Conservation (phyloP, 2,329 filamentous ascomycete species). For the Massarina eburnea region DNA sequence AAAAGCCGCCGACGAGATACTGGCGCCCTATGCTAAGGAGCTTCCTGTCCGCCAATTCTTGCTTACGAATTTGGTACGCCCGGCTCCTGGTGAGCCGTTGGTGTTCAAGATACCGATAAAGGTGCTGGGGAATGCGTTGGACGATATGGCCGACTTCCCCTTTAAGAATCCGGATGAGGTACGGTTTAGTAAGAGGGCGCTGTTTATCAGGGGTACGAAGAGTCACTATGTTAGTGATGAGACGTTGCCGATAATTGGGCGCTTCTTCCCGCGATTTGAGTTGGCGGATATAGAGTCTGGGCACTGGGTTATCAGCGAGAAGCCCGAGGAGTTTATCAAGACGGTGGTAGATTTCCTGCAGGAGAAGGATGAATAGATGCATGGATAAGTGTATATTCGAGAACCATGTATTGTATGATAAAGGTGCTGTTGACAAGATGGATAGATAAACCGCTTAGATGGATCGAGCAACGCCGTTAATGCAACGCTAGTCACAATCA, state of each 20-base stretch:
- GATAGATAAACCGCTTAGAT: no score
- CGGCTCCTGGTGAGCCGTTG: conserved; percentile 55
- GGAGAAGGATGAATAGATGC: conserved; percentile 46
- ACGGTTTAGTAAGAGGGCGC: conserved; percentile 73
- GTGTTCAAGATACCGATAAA: conserved; percentile 80
- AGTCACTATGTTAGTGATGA: conserved; percentile 83
- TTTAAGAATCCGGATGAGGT: conserved; percentile 70
- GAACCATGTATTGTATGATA: background rate
- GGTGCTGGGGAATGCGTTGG: conserved; percentile 67
- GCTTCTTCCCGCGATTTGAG: conserved; percentile 79
- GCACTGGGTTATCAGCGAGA: conserved; percentile 90
- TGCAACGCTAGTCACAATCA: background rate
- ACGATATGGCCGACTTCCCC: conserved; percentile 84
- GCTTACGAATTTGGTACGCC: conserved; percentile 75
- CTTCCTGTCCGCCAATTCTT: conserved; percentile 86
- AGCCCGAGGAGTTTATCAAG: conserved; percentile 74
- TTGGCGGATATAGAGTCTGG: conserved; percentile 75
- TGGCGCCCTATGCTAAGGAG: conserved; percentile 72
- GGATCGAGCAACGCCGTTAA: background rate
- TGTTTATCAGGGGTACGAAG: conserved; percentile 77
- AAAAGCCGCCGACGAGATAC: conserved; percentile 77
- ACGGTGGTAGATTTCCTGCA: conserved; percentile 66
- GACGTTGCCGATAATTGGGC: conserved; percentile 73
- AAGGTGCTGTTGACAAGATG: background rate
- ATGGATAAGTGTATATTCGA: background rate